phyloP scores from a whole-genome alignment of 805 yeast genomes.

The Starmera quercuum region DNA sequence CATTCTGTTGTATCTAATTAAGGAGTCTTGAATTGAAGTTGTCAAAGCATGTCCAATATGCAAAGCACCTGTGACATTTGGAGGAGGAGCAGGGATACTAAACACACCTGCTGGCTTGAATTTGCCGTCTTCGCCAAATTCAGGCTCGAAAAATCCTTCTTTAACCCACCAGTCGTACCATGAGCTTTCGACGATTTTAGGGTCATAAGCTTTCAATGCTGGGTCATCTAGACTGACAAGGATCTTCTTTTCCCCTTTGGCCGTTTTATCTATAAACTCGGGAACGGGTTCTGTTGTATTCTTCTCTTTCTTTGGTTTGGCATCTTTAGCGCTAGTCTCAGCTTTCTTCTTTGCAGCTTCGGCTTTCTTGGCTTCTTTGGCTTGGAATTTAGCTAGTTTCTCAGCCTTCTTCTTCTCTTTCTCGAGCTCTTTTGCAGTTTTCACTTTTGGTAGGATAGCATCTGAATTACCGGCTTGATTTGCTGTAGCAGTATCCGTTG shows the following conservation, averaged over 20 bases:
- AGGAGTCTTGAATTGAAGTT: slow-evolving; percentile 87
- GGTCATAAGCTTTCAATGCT: slow-evolving; percentile 88
- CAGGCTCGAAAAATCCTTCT: slow-evolving; percentile 84
- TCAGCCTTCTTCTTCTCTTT: slow-evolving; percentile 86
- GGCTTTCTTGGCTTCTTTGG: slow-evolving; percentile 71
- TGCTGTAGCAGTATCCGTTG: slow-evolving; percentile 3
- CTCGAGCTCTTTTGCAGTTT: slow-evolving; percentile 76
- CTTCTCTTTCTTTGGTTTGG: slow-evolving; percentile 60
- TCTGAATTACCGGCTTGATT: slow-evolving; percentile 11
- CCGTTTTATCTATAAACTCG: slow-evolving; percentile 79
- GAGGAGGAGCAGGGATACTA: slow-evolving; percentile 97
- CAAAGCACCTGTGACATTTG: slow-evolving; percentile 96
- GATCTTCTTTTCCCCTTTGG: slow-evolving; percentile 85
- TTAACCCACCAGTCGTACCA: slow-evolving; percentile 98
- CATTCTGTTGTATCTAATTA: slow-evolving; percentile 94
- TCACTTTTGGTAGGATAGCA: slow-evolving; percentile 36
- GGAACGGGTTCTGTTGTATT: slow-evolving; percentile 70
- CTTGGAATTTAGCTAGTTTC: slow-evolving; percentile 78
- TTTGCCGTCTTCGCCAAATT: slow-evolving; percentile 66
- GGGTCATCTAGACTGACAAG: slow-evolving; percentile 86
- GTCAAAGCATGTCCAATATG: slow-evolving; percentile 99
- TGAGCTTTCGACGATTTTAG: slow-evolving; percentile 87
- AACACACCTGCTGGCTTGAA: slow-evolving; percentile 77
- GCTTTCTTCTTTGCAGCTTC: slow-evolving; percentile 35
- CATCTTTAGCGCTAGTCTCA: slow-evolving; percentile 28